These are phyloP conservation scores for Daldinia loculata DNA, from an alignment of 495 filamentous ascomycete genomes.

Conservation along the genomic window DNA sequence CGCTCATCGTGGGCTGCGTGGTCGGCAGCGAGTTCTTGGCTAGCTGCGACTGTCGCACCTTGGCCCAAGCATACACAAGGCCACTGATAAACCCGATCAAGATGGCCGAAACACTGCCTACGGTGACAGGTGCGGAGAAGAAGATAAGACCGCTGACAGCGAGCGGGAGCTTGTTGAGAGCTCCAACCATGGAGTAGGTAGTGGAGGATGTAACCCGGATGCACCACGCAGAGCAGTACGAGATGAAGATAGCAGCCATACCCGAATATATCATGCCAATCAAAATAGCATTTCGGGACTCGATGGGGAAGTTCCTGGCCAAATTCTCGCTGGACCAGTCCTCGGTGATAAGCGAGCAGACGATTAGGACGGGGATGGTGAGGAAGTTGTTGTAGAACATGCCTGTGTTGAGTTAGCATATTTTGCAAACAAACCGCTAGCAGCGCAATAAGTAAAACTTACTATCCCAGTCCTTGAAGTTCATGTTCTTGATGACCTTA, in stretches of 20 bases:
- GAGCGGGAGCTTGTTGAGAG: slow-evolving; percentile 96
- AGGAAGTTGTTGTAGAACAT: slow-evolving; percentile 99
- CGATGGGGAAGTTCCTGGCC: slow-evolving; percentile 83
- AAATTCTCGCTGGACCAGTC: slow-evolving; percentile 92
- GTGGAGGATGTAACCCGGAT: slow-evolving; percentile 96
- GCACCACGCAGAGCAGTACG: slow-evolving; percentile 98
- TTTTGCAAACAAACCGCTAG: background rate
- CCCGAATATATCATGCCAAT: slow-evolving; percentile 94
- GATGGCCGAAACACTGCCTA: slow-evolving; percentile 90
- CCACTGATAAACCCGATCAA: slow-evolving; percentile 88
- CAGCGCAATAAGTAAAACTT: slow-evolving; percentile 52
- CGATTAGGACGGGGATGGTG: slow-evolving; percentile 89
- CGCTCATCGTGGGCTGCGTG: slow-evolving; percentile 76
- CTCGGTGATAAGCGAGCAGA: slow-evolving; percentile 83
- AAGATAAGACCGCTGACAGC: slow-evolving; percentile 90
- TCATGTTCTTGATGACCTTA: slow-evolving; percentile 98
- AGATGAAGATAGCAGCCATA: slow-evolving; percentile 94
- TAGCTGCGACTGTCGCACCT: slow-evolving; percentile 78
- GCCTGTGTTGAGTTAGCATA: slow-evolving; percentile 64
- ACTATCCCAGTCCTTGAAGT: slow-evolving; percentile 99
- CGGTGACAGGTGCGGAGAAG: slow-evolving; percentile 93
- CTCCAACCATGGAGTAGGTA: slow-evolving; percentile 98
- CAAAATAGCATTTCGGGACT: slow-evolving; percentile 75
- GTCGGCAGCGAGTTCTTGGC: slow-evolving; percentile 75
- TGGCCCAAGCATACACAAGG: slow-evolving; percentile 90